A percentile compares a stretch with the other conserved stretches of the same genome.
Evolutionary conservation across 345 rosid species (phyloP).

Genomic region (Sisymbrium irio): DNA sequence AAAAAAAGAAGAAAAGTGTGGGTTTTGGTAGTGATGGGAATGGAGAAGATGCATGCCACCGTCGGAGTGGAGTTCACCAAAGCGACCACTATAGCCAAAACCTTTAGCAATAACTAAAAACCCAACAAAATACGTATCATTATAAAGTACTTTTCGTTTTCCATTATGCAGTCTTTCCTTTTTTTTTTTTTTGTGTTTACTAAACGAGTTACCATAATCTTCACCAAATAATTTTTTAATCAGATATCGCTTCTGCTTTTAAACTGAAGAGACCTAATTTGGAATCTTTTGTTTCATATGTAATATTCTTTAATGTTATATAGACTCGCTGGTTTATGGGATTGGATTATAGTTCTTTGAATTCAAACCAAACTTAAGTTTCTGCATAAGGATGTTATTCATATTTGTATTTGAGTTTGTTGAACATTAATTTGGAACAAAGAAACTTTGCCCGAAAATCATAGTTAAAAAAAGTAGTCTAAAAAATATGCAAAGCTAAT

Average conservation of each 20-base stretch:
- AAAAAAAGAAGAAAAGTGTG: constrained; percentile 3
- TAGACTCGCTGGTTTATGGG: not conserved
- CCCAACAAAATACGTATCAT: not conserved
- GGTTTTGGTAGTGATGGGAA: constrained; percentile 23
- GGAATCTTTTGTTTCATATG: not conserved
- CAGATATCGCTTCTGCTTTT: not conserved
- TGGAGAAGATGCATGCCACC: constrained; percentile 19
- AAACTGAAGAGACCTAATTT: not conserved
- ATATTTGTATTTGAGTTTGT: too few relatives aligned
- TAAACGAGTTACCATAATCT: not conserved
- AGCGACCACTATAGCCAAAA: constrained; percentile 29
- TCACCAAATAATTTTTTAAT: not conserved
- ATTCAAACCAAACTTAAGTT: too few relatives aligned
- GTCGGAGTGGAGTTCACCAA: constrained; percentile 33
- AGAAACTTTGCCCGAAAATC: too few relatives aligned
- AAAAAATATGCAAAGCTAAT: not conserved
- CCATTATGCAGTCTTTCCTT: constrained; percentile 1
- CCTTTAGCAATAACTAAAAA: not conserved
- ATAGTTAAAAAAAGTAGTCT: too few relatives aligned
- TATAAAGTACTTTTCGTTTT: not conserved
- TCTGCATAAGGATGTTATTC: too few relatives aligned
- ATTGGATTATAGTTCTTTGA: not conserved
- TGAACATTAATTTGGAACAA: too few relatives aligned
- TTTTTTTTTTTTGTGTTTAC: not conserved
- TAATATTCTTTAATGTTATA: not conserved